These are phyloP conservation scores for Kwoniella shivajii DNA, from an alignment of 1,284 basidiomycete genomes.

Conservation along the genomic window DNA sequence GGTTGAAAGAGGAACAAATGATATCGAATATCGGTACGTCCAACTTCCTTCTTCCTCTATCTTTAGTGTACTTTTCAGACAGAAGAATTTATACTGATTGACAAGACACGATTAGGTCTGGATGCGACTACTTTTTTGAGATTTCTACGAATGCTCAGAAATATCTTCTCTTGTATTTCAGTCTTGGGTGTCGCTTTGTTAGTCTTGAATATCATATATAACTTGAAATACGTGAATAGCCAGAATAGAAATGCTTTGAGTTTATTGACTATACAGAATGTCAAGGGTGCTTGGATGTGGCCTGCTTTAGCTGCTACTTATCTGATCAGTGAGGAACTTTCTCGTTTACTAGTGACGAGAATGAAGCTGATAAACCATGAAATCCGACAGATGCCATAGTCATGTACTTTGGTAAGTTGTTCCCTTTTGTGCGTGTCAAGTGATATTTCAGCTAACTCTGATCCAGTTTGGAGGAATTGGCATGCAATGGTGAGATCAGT, in stretches of 20 bases:
- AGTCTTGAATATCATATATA: slow-evolving; percentile 65
- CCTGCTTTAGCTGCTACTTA: slow-evolving; percentile 76
- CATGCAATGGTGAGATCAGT: slow-evolving; percentile 62
- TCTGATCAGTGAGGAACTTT: slow-evolving; percentile 64
- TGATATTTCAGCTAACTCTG: slow-evolving; percentile 33
- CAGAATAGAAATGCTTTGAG: slow-evolving; percentile 62
- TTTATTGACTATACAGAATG: slow-evolving; percentile 76
- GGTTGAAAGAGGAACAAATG: slow-evolving; percentile 82
- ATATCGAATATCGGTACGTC: slow-evolving; percentile 74
- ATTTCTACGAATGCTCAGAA: slow-evolving; percentile 81
- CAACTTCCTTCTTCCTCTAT: background rate
- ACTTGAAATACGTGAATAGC: slow-evolving; percentile 63
- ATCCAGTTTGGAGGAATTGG: slow-evolving; percentile 70
- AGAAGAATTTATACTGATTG: background rate
- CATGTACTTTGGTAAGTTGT: slow-evolving; percentile 38
- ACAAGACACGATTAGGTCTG: slow-evolving; percentile 61
- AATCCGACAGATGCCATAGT: slow-evolving; percentile 35
- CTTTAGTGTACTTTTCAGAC: background rate
- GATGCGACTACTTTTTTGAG: slow-evolving; percentile 93
- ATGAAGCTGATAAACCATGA: background rate
- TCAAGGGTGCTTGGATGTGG: slow-evolving; percentile 68
- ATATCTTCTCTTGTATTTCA: slow-evolving; percentile 66
- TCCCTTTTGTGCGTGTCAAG: background rate
- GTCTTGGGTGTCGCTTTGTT: slow-evolving; percentile 71
- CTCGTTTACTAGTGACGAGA: background rate